phyloP scores from a whole-genome alignment of 345 rosid genomes.

The Kernera saxatilis region DNA sequence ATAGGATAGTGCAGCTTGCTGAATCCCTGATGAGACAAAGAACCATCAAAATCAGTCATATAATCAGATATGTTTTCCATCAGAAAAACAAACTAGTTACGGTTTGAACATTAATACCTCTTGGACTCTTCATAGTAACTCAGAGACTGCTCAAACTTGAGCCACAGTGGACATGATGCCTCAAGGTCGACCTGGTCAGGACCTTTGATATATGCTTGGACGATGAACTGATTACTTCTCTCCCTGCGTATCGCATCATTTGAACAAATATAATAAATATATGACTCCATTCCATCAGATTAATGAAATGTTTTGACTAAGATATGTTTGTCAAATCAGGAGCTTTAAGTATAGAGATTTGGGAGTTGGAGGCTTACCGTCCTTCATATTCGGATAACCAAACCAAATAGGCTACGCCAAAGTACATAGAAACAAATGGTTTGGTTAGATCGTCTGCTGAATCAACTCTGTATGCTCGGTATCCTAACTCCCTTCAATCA shows the following conservation, averaged over 20 bases:
- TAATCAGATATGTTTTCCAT: background rate
- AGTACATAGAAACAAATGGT: conserved; percentile 88
- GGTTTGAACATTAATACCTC: conserved; percentile 37
- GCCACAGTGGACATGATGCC: conserved; percentile 56
- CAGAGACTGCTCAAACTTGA: conserved; percentile 79
- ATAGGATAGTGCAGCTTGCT: conserved; percentile 61
- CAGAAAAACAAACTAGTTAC: background rate
- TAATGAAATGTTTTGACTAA: background rate
- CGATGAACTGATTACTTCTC: conserved; percentile 62
- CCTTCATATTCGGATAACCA: conserved; percentile 87
- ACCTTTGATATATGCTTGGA: conserved; percentile 72
- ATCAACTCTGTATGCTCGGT: conserved; percentile 70
- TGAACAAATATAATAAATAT: background rate
- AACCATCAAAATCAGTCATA: background rate
- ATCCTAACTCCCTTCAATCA: conserved; percentile 66
- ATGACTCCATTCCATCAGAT: background rate
- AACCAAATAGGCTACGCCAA: conserved; percentile 76
- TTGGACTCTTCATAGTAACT: conserved; percentile 51
- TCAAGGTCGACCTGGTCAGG: conserved; percentile 58
- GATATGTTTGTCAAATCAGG: background rate
- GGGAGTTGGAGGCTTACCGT: conserved; percentile 39
- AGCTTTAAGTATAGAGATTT: background rate
- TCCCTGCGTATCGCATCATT: conserved; percentile 38
- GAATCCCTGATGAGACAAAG: conserved; percentile 38
- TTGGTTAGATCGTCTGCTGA: conserved; percentile 60